A percentile compares a stretch with the other conserved stretches of the same genome.
Evolutionary conservation across 1,284 basidiomycete genomes (phyloP).

Genomic region (Earliella scabrosa): DNA sequence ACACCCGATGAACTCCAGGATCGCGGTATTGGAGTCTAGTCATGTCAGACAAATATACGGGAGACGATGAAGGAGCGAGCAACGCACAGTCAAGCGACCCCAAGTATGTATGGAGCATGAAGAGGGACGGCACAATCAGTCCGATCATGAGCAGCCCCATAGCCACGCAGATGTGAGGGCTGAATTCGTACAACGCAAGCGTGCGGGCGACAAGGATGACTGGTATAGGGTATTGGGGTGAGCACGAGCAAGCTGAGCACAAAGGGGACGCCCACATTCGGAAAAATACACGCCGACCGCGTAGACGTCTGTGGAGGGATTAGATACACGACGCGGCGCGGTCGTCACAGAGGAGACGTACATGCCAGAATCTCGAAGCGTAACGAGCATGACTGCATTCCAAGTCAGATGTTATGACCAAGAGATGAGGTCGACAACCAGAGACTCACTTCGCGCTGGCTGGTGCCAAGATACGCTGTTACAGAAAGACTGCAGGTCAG

Average conservation of each 20-base stretch:
- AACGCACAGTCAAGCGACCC: background rate
- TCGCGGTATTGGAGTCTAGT: background rate
- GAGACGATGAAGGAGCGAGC: background rate
- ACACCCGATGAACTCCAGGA: conserved; percentile 5
- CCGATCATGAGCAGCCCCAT: background rate
- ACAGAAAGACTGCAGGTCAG: too few species aligned
- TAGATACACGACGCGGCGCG: background rate
- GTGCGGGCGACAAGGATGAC: conserved; percentile 11
- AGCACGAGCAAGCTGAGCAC: background rate
- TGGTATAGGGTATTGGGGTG: too few species aligned
- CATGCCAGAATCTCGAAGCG: background rate
- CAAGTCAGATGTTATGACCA: too few species aligned
- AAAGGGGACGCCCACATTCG: background rate
- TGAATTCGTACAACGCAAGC: conserved; percentile 8
- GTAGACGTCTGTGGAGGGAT: background rate
- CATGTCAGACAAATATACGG: too few species aligned
- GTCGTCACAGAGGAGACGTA: background rate
- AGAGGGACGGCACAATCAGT: background rate
- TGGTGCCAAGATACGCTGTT: too few species aligned
- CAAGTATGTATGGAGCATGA: background rate
- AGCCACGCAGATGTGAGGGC: background rate
- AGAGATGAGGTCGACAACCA: too few species aligned
- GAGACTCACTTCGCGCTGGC: too few species aligned
- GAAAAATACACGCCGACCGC: conserved; percentile 1
- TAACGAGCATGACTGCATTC: background rate